Conservation (phyloP, 192 early-diverging fungal species). For the Endogone sp. region DNA sequence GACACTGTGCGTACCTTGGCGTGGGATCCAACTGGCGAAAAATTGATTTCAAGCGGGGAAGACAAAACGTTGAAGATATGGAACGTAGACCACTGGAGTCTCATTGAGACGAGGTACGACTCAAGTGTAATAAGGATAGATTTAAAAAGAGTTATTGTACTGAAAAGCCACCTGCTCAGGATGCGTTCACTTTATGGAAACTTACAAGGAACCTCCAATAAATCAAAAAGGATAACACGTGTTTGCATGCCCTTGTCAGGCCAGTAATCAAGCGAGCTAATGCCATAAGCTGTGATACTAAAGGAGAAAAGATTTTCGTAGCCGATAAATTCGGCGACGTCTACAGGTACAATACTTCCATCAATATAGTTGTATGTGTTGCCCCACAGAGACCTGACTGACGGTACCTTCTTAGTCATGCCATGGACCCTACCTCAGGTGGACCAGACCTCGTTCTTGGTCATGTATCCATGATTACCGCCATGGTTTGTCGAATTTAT, state of each 20-base stretch:
- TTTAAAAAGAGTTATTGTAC: too few relatives aligned
- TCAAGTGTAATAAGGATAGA: neutral
- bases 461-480: slow-evolving; percentile 92
- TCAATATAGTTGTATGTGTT: too few relatives aligned
- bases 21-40: neutral
- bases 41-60: slow-evolving; percentile 38
- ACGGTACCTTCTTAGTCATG: neutral
- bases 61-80: slow-evolving; percentile 70
- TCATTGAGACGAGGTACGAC: slow-evolving; percentile 37
- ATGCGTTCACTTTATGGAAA: too few relatives aligned
- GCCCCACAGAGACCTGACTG: too few relatives aligned
- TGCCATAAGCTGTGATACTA: slow-evolving; percentile 61
- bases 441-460: slow-evolving; percentile 62
- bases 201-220: too few relatives aligned
- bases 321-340: slow-evolving; percentile 98
- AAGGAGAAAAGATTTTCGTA: slow-evolving; percentile 58
- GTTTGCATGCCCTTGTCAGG: too few relatives aligned
- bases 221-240: too few relatives aligned
- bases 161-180: too few relatives aligned
- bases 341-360: slow-evolving; percentile 53
- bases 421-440: neutral
- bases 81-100: slow-evolving; percentile 54
- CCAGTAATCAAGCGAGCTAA: slow-evolving; percentile 69
- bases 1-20: neutral
- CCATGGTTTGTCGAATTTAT: slow-evolving; percentile 53